Conservation (phyloP, 768 basidiomycete genomes). For the Trametes villosa region DNA sequence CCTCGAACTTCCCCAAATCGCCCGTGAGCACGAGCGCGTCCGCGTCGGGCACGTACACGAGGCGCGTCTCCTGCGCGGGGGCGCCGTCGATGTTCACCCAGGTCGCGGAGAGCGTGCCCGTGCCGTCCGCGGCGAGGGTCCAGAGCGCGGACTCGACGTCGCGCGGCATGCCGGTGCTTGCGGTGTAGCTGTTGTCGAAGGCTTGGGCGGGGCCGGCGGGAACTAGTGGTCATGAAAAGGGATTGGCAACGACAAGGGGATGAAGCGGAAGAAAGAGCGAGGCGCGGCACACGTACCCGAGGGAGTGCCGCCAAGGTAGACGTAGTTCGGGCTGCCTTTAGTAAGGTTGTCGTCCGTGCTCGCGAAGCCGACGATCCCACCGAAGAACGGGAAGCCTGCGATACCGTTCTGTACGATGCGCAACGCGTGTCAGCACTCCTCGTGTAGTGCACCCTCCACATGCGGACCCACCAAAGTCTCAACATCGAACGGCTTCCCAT, state of each 20-base stretch:
- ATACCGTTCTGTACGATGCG: slow-evolving; percentile 5
- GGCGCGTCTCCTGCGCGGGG: neutral
- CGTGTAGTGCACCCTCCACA: too few species aligned
- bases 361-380: slow-evolving; percentile 17
- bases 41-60: neutral
- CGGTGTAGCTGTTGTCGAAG: neutral
- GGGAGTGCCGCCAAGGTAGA: slow-evolving; percentile 16
- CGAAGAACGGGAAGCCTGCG: slow-evolving; percentile 9
- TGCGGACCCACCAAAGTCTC: neutral
- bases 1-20: neutral
- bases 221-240: neutral
- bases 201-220: neutral
- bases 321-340: slow-evolving; percentile 20
- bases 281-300: slow-evolving; percentile 11
- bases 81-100: neutral
- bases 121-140: neutral
- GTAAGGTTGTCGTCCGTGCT: slow-evolving; percentile 7
- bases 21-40: neutral
- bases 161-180: neutral
- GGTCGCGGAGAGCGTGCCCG: neutral
- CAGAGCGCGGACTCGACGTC: neutral
- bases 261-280: neutral
- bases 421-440: neutral
- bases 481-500: neutral
- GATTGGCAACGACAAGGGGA: neutral